Evolutionary conservation across 2,329 filamentous ascomycete species (phyloP).

Genomic region (Alternaria arborescens): DNA sequence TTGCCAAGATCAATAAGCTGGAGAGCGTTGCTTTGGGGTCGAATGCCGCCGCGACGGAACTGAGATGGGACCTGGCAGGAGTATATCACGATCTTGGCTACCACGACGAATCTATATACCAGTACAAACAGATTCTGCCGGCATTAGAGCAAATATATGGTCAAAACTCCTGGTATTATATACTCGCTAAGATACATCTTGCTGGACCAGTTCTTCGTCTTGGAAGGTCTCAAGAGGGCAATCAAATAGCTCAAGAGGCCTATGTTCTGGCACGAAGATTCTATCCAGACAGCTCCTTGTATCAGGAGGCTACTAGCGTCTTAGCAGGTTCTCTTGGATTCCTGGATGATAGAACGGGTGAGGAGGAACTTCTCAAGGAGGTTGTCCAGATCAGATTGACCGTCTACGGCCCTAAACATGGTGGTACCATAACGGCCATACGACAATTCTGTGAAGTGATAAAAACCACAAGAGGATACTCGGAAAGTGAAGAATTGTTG

Average conservation of each 20-base stretch:
- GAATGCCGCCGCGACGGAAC: neutral
- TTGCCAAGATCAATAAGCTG: neutral
- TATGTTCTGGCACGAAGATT: neutral
- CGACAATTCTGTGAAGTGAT: no score
- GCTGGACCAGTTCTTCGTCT: accelerated
- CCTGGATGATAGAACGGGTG: neutral
- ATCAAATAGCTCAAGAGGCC: neutral
- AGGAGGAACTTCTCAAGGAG: neutral
- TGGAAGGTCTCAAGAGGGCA: neutral
- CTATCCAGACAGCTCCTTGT: neutral
- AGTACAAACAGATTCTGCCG: neutral
- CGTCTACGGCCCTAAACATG: neutral
- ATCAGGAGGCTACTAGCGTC: accelerated
- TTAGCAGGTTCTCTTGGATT: neutral
- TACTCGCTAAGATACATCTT: accelerated
- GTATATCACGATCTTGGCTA: neutral
- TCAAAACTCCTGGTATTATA: neutral
- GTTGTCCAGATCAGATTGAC: neutral
- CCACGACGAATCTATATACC: neutral
- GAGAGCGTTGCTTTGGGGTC: neutral
- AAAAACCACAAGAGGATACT: no score
- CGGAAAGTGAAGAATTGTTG: neutral
- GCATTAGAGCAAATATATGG: neutral
- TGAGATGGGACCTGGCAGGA: accelerated
- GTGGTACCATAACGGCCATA: no score